Evolutionary conservation across 495 filamentous ascomycete species (phyloP).

Genomic region (Xylaria venustula): DNA sequence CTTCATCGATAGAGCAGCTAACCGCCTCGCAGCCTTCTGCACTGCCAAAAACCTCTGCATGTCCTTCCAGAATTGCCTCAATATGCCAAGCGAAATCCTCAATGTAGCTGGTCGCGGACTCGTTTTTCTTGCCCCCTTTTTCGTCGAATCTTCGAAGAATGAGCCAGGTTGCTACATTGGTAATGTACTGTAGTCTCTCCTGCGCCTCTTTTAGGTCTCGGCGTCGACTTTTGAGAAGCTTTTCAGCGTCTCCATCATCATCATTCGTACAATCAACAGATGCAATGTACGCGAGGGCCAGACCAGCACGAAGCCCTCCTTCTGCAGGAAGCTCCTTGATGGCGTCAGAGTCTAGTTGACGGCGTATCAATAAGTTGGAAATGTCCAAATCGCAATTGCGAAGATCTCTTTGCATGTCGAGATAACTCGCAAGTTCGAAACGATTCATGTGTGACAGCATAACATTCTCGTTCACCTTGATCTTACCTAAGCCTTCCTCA

Average conservation of each 20-base stretch:
- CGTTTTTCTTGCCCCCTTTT: neutral
- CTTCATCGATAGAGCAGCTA: neutral
- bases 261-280: constrained; percentile 1
- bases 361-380: neutral
- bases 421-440: constrained; percentile 17
- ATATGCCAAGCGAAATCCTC: constrained; percentile 14
- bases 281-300: constrained; percentile 3
- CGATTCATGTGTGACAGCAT: constrained; percentile 19
- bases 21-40: constrained; percentile 4
- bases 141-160: constrained; percentile 23
- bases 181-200: neutral
- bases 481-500: constrained; percentile 7
- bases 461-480: constrained; percentile 16
- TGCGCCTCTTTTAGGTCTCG: neutral
- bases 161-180: constrained; percentile 39
- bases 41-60: constrained; percentile 8
- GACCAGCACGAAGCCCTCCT: constrained; percentile 3
- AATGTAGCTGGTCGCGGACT: constrained; percentile 31
- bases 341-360: neutral
- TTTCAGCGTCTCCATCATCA: constrained; percentile 18
- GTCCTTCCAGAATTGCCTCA: neutral
- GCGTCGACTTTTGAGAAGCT: neutral
- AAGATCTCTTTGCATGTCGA: constrained; percentile 24
- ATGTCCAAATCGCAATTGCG: constrained; percentile 9
- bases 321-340: constrained; percentile 2